Base-by-base conservation (phyloP, 1,284 basidiomycete species). In the Ustanciosporium gigantosporum region DNA sequence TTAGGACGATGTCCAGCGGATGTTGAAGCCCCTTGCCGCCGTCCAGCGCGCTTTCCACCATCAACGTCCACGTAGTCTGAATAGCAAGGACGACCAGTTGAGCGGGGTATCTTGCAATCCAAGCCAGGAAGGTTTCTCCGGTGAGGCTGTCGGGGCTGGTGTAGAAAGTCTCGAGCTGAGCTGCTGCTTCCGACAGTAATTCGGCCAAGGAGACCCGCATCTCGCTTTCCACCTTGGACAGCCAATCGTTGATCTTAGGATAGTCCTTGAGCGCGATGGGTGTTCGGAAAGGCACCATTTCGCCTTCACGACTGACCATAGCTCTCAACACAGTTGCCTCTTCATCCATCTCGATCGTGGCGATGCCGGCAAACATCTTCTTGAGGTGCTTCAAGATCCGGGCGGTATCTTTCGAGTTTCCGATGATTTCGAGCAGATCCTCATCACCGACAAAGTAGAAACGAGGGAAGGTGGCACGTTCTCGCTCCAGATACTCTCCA, bases 401-500 rank as follows among this genome's bases (percentile, higher is more conserved):
- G 37, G 91, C 81, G 61, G 97, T 94, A 74, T 99, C 95, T 80
- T 97, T 98, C 83, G 91, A 94, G 81, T 98, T 98, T 64, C 95
- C 95, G 59, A 99, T 96, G 73, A 99, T 98, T 79, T 98, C 95
- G 57, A 99, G 84, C 61, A 99, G 80, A 78, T 99, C 95, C 77
- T 98, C 96, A 80, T 99, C 95, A 73, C 95, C 95, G 46, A 99
- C 93, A 78, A 99, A 99, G 82, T 98, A 99, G 83, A 98, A 99
- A 15, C 96, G 89, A 60, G 95, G 96, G 85, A 98, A 99, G 50
- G 66, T 70, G 27, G 0, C 91, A 90, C 21, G 92, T 78, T 99
- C 95, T 53, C 94, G 87, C 76, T 99, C 95, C 21, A 99, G 84
- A 74, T 98, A 99, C 82, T 98, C 95, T 78, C 96, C 95, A 4